A percentile compares a stretch with the other conserved stretches of the same genome.
phyloP scores from a whole-genome alignment of 2,329 filamentous ascomycete genomes.

The Sclerotinia sclerotiorum region DNA sequence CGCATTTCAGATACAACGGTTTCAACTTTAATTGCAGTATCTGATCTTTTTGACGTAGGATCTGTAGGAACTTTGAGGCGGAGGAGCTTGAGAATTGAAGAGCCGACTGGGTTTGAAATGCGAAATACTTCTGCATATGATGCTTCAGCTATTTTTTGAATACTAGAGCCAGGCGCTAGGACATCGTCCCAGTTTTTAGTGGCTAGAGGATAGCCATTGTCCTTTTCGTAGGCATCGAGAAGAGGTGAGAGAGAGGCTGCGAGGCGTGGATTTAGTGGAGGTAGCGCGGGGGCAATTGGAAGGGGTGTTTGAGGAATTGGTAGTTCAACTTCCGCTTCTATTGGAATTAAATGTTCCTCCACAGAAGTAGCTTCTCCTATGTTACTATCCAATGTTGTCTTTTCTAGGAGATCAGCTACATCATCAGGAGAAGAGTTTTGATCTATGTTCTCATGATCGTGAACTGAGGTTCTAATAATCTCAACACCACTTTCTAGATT shows the following conservation, averaged over 20 bases:
- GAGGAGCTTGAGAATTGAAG: conserved; percentile 65
- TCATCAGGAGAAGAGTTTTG: background rate
- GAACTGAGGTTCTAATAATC: background rate
- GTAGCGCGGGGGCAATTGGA: background rate
- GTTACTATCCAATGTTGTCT: background rate
- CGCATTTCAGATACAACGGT: conserved; percentile 59
- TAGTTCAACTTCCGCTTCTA: background rate
- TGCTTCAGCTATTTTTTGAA: conserved; percentile 65
- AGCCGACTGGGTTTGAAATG: conserved; percentile 57
- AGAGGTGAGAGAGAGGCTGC: conserved; percentile 30
- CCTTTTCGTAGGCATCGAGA: conserved; percentile 28
- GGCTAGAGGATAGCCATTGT: conserved; percentile 25
- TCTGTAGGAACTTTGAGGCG: conserved; percentile 46
- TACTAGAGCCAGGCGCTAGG: conserved; percentile 52
- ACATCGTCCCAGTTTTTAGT: conserved; percentile 53
- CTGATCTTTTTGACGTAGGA: conserved; percentile 26
- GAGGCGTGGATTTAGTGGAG: conserved; percentile 7
- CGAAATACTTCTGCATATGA: conserved; percentile 67
- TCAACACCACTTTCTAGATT: background rate
- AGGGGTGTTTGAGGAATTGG: background rate
- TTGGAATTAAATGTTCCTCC: background rate
- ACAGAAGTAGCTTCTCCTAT: background rate
- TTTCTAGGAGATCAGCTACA: background rate
- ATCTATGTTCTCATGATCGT: background rate
- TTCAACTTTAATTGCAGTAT: conserved; percentile 38